Conservation (phyloP, 208 protist species). For the Trichomonas gallinae region DNA sequence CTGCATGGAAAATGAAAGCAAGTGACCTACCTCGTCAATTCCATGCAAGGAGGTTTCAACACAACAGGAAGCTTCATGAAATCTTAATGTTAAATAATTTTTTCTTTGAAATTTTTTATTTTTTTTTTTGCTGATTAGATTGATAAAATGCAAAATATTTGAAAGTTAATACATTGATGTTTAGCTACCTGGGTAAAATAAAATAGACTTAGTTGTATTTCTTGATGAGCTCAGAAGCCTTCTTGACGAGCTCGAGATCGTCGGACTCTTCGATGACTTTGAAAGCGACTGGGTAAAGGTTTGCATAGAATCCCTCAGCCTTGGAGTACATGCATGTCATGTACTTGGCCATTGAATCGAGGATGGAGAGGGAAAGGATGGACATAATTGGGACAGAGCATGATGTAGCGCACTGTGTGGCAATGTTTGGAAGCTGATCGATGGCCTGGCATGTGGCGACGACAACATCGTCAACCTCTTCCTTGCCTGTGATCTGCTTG, state of each 20-base stretch:
- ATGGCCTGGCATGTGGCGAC: neutral
- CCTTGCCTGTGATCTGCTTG: neutral
- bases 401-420: neutral
- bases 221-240: conserved; percentile 47
- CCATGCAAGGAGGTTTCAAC: neutral
- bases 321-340: neutral
- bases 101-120: too few species aligned
- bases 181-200: neutral
- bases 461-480: neutral
- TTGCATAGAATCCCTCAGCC: neutral
- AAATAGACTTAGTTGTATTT: conserved; percentile 27
- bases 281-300: neutral
- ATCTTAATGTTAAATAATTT: too few species aligned
- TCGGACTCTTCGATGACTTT: neutral
- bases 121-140: too few species aligned
- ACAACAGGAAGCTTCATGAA: too few species aligned
- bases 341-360: neutral
- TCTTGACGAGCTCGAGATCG: neutral
- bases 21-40: neutral
- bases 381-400: neutral
- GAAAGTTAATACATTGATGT: neutral
- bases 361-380: neutral
- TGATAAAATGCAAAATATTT: too few species aligned
- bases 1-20: neutral
- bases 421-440: neutral